Evolutionary conservation across 2,329 filamentous ascomycete genomes (phyloP).

Genomic region (Exophiala oligosperma): DNA sequence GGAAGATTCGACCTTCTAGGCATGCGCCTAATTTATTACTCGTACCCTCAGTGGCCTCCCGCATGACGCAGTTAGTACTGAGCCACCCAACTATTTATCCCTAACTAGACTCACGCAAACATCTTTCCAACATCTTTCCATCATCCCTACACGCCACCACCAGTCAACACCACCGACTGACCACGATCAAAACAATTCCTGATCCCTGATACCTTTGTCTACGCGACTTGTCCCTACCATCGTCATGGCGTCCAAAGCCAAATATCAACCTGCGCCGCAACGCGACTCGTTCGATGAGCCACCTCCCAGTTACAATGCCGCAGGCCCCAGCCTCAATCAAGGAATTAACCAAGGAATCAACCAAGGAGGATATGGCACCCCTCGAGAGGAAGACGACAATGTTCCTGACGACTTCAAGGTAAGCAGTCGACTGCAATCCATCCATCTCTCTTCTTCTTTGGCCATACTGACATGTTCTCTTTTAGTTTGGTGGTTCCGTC

Average conservation of each 20-base stretch:
- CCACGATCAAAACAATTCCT: background rate
- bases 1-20: constrained; percentile 8
- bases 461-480: background rate
- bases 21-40: too few relatives aligned
- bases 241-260: constrained; percentile 48
- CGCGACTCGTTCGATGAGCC: constrained; percentile 83
- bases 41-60: too few relatives aligned
- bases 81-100: background rate
- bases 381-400: constrained; percentile 80
- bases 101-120: background rate
- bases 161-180: too few relatives aligned
- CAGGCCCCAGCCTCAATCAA: constrained; percentile 58
- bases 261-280: constrained; percentile 80
- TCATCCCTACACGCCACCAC: background rate
- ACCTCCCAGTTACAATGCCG: constrained; percentile 77
- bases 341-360: constrained; percentile 37
- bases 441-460: background rate
- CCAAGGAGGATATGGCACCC: constrained; percentile 57
- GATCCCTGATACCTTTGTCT: background rate
- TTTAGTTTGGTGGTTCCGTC: constrained; percentile 84
- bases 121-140: background rate
- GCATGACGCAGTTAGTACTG: constrained; percentile 7
- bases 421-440: constrained; percentile 15
- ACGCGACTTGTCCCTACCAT: background rate
- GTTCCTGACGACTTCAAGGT: constrained; percentile 97